Conservation (phyloP, 306 rosid genomes). For the Prunus dulcis region DNA sequence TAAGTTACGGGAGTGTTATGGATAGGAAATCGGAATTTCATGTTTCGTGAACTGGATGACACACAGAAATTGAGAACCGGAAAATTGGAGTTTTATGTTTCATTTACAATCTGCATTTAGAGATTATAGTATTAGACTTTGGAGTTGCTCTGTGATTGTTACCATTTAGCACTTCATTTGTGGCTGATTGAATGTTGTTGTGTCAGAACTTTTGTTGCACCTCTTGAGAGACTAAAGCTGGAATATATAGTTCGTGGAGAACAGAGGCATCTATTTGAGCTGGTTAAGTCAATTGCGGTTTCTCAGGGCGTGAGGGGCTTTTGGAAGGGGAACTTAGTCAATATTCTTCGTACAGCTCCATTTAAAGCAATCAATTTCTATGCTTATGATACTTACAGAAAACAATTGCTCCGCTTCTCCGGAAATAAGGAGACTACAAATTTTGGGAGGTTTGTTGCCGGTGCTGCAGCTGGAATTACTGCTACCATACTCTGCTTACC, state of each 20-base stretch:
- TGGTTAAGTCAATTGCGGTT: slow-evolving; percentile 58
- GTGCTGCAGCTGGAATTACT: slow-evolving; percentile 93
- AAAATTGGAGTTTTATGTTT: slow-evolving; percentile 2
- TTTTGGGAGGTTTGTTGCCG: slow-evolving; percentile 93
- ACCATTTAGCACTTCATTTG: background rate
- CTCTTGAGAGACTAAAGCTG: slow-evolving; percentile 96
- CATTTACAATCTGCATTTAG: background rate
- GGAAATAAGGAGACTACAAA: slow-evolving; percentile 74
- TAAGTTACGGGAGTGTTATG: background rate
- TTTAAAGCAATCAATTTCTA: slow-evolving; percentile 90
- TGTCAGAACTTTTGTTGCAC: slow-evolving; percentile 89
- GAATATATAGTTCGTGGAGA: slow-evolving; percentile 92
- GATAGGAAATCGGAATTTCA: background rate
- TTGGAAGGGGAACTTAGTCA: slow-evolving; percentile 93
- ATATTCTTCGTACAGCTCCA: slow-evolving; percentile 93
- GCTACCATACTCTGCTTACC: slow-evolving; percentile 84
- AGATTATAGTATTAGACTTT: background rate
- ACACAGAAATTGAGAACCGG: background rate
- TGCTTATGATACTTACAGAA: slow-evolving; percentile 91
- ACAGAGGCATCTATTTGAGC: slow-evolving; percentile 57
- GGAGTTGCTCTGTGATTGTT: background rate
- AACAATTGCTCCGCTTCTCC: slow-evolving; percentile 61
- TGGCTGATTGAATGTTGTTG: slow-evolving; percentile 10
- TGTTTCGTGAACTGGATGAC: background rate
- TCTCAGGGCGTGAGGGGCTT: slow-evolving; percentile 92